phyloP scores from a whole-genome alignment of 192 early-diverging fungal genomes.

The Coemansia guatemalensis region DNA sequence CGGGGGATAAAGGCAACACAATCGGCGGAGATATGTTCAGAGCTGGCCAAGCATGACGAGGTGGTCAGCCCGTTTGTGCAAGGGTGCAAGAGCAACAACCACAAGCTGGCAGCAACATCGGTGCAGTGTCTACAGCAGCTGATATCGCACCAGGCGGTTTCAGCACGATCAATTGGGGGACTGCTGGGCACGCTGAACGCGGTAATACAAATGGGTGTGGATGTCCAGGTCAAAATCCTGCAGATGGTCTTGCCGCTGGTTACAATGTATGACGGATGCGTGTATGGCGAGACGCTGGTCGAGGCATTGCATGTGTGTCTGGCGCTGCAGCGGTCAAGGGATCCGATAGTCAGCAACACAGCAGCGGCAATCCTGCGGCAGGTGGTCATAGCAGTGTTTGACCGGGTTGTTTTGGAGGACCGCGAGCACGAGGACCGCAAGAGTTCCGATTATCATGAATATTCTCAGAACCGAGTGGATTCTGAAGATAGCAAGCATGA shows the following conservation, averaged over 20 bases:
- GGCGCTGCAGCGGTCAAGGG: slow-evolving; percentile 79
- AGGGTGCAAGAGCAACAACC: slow-evolving; percentile 81
- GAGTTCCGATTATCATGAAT: not conserved
- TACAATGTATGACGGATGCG: slow-evolving; percentile 67
- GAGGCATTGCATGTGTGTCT: slow-evolving; percentile 85
- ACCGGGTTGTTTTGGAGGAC: slow-evolving; percentile 45
- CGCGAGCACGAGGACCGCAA: not conserved
- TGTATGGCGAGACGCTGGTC: slow-evolving; percentile 80
- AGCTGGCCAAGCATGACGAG: slow-evolving; percentile 72
- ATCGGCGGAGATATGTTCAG: slow-evolving; percentile 55
- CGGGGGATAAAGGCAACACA: slow-evolving; percentile 49
- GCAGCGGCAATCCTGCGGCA: slow-evolving; percentile 51
- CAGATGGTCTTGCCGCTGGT: slow-evolving; percentile 90
- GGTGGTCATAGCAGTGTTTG: slow-evolving; percentile 52
- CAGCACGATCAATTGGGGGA: slow-evolving; percentile 55
- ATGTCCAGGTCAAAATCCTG: slow-evolving; percentile 91
- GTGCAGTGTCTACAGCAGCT: slow-evolving; percentile 77
- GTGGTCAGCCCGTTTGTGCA: slow-evolving; percentile 81
- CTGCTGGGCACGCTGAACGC: slow-evolving; percentile 71
- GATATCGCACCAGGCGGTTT: slow-evolving; percentile 37
- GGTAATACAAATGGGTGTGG: slow-evolving; percentile 66
- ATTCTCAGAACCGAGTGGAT: not conserved
- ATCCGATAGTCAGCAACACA: slow-evolving; percentile 47
- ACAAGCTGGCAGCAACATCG: slow-evolving; percentile 75
- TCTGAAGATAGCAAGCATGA: not conserved